These are phyloP conservation scores for Phtheirospermum japonicum DNA, from an alignment of 257 asterid genomes.

Conservation along the genomic window DNA sequence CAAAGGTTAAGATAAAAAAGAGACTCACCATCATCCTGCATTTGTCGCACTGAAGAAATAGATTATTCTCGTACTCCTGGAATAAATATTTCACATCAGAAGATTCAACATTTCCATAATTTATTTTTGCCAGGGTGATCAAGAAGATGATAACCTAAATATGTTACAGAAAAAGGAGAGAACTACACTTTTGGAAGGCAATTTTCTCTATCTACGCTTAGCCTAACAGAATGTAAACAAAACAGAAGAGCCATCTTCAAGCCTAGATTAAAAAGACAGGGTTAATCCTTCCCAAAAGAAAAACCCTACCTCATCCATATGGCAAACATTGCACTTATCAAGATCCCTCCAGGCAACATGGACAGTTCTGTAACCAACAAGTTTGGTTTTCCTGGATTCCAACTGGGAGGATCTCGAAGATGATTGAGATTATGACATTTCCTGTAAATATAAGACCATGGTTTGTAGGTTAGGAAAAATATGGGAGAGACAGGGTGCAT, in stretches of 20 bases:
- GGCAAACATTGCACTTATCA: constrained; percentile 97
- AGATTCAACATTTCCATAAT: constrained; percentile 17
- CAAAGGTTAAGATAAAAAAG: constrained; percentile 14
- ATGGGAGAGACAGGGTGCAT: constrained; percentile 5
- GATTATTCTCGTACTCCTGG: constrained; percentile 96
- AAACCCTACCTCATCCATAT: constrained; percentile 90
- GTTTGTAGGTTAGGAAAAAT: constrained; percentile 30
- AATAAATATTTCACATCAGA: constrained; percentile 34
- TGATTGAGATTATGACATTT: constrained; percentile 52
- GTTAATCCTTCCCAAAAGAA: constrained; percentile 17
- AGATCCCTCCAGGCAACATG: constrained; percentile 94
- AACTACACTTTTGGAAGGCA: constrained; percentile 14
- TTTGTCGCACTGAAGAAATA: constrained; percentile 99
- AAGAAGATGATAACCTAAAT: constrained; percentile 15
- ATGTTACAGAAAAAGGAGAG: constrained; percentile 19
- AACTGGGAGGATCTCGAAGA: constrained; percentile 48
- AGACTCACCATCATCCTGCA: constrained; percentile 95
- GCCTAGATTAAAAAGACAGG: constrained; percentile 15
- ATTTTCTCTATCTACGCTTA: constrained; percentile 22
- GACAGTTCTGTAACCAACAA: constrained; percentile 73
- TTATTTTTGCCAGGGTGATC: constrained; percentile 2
- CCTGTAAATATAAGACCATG: constrained; percentile 48
- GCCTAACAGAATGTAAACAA: constrained; percentile 17
- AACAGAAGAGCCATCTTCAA: constrained; percentile 26
- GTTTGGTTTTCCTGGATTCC: constrained; percentile 44